A percentile compares a stretch with the other conserved stretches of the same genome.
Conservation (phyloP, 148 eudicot species). For the Cornus florida region DNA sequence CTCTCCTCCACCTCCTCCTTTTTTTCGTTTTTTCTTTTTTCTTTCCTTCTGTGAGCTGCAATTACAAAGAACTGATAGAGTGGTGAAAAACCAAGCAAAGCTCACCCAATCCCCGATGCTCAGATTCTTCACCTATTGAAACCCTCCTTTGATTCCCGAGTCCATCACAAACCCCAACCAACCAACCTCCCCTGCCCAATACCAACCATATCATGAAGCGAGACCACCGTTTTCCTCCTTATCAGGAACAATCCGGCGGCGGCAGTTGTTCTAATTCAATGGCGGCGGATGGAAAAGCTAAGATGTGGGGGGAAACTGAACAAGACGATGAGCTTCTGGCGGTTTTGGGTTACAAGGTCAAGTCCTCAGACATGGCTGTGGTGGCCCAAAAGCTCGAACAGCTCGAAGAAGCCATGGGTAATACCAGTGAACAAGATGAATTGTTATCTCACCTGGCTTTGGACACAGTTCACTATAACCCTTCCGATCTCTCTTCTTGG, state of each 20-base stretch:
- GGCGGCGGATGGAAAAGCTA: conserved; percentile 29
- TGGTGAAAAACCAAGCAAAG: conserved; percentile 25
- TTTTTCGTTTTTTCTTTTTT: neutral
- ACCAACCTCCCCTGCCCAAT: neutral
- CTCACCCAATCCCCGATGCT: conserved; percentile 23
- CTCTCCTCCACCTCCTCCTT: conserved; percentile 3
- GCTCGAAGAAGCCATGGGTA: conserved; percentile 52
- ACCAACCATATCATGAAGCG: conserved; percentile 22
- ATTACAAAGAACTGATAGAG: neutral
- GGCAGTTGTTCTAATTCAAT: neutral
- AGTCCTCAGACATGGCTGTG: conserved; percentile 63
- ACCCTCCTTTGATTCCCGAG: neutral
- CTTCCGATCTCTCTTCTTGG: conserved; percentile 64
- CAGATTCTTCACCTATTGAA: conserved; percentile 20
- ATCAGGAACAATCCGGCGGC: neutral
- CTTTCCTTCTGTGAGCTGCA: neutral
- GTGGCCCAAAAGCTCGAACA: conserved; percentile 69
- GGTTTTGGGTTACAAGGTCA: conserved; percentile 72
- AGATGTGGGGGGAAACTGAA: conserved; percentile 46
- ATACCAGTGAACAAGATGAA: conserved; percentile 33
- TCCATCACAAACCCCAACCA: neutral
- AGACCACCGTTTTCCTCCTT: conserved; percentile 15
- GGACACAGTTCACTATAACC: conserved; percentile 62
- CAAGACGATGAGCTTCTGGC: conserved; percentile 67
- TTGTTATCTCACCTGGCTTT: conserved; percentile 39